Evolutionary conservation across 2,329 filamentous ascomycete species (phyloP), one percentile per base, ranked within the genome.

Genomic region (Sporothrix variecibatus): DNA sequence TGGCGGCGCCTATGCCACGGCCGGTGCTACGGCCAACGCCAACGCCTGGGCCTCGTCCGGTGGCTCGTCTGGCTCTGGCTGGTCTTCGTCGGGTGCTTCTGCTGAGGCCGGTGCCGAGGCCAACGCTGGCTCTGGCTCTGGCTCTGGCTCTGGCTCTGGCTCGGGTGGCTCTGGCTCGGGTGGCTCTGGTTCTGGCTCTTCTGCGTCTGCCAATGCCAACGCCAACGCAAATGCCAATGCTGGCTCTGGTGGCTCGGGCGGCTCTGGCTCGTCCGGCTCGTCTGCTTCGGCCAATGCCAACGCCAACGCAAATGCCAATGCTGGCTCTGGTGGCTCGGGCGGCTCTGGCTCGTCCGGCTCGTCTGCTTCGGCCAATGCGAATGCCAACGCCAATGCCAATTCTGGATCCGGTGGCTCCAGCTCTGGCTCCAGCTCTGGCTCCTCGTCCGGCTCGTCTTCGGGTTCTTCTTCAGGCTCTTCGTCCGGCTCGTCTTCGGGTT

Each of bases 1-100:
- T 28, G 67, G 43, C n/a, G 67, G 28, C 11, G 72, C 28, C 17
- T 58, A 75, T 17, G 67, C 71, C 20, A 53, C 56, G 12, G 62
- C 72, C 17, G n/a, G 12, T 31, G 38, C 69, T 3, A n/a, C 31
- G 1, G 53, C 53, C 11, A 28, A 43, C 56, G 65, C 67, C 31
- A 43, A 43, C 6, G 26, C 56, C 20, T 38, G 56, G 38, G 26
- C 46, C 2, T 46, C 26, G 15, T 31, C 34, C 15, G 51, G 69
- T 7, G 5, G n/a, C 9, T 8, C 43, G 20, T 40, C 67, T 17
- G 68, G 58, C 15, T 58, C 46, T 23, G 67, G n/a, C 23, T 64
- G 28, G 31, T 28, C 53, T 17, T 72, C 58, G 15, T 53, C 70
- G 26, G 53, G 53, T n/a, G 17, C 71, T 40, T 69, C n/a, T n/a